A percentile compares a stretch with the other conserved stretches of the same genome.
Conservation (phyloP, 495 filamentous ascomycete species). For the Lasiosphaeriaceae sp. region DNA sequence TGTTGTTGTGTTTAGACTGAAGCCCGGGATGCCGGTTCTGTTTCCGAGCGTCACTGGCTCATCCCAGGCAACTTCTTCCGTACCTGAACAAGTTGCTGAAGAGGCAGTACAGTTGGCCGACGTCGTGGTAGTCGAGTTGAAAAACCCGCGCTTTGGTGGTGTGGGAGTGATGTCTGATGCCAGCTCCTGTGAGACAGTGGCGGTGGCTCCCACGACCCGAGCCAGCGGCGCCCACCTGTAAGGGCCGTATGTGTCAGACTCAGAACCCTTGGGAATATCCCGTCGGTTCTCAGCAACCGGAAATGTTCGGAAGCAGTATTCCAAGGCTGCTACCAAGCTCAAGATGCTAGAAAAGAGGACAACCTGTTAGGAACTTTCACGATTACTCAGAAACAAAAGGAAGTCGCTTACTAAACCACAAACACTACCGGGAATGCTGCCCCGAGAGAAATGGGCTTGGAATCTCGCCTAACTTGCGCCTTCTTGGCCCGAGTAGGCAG, state of each 20-base stretch:
- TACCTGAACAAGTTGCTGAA: no score
- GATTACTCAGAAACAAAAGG: background rate
- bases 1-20: background rate
- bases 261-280: background rate
- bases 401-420: background rate
- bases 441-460: background rate
- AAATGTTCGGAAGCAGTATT: background rate
- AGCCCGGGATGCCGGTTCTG: background rate
- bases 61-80: no score
- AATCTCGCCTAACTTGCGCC: background rate
- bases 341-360: background rate
- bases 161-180: no score
- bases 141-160: no score
- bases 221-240: background rate
- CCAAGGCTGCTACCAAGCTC: background rate
- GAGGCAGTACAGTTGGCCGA: no score
- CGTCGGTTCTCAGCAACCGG: background rate
- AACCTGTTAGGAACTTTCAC: no score
- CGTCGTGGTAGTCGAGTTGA: no score
- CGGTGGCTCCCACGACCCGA: background rate
- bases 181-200: no score
- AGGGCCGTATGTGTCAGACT: conserved; percentile 1
- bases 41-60: background rate
- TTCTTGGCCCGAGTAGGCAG: no score
- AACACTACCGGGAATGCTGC: background rate